phyloP scores from a whole-genome alignment of 208 protist genomes.

The Blastocrithidia nonstop region DNA sequence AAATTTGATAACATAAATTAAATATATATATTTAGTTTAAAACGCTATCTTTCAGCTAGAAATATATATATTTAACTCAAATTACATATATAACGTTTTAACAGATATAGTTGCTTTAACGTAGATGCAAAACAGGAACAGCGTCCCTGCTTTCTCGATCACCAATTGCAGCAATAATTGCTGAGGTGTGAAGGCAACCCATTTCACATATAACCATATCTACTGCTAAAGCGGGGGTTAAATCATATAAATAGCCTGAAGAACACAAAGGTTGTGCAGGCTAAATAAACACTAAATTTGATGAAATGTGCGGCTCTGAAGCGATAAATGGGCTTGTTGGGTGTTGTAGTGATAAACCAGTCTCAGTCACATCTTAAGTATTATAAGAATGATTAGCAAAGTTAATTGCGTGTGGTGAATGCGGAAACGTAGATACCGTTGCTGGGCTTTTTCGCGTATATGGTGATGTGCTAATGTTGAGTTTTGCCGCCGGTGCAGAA shows the following conservation, averaged over 20 bases:
- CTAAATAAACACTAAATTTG: constrained; percentile 3
- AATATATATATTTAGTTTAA: too few species aligned
- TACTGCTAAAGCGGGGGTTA: constrained; percentile 56
- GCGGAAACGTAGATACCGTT: too few species aligned
- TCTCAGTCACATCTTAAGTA: constrained; percentile 6
- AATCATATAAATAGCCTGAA: constrained; percentile 61
- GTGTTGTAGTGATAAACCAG: constrained; percentile 8
- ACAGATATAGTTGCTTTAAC: too few species aligned
- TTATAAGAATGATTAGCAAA: too few species aligned
- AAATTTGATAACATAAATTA: constrained; percentile 5
- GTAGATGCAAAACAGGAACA: constrained; percentile 11
- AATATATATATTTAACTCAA: too few species aligned
- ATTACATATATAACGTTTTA: too few species aligned
- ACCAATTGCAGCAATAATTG: constrained; percentile 52
- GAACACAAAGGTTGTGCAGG: constrained; percentile 19
- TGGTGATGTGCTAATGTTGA: too few species aligned
- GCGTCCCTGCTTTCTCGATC: constrained; percentile 40
- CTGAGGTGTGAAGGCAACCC: constrained; percentile 64
- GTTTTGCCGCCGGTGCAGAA: too few species aligned
- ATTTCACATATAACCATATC: constrained; percentile 82
- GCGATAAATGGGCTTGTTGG: constrained; percentile 3
- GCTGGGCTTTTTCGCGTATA: too few species aligned
- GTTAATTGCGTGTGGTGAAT: too few species aligned
- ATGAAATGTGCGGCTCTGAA: neutral
- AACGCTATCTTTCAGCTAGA: too few species aligned